A percentile compares a stretch with the other conserved stretches of the same genome.
phyloP scores from a whole-genome alignment of 2,329 filamentous ascomycete genomes.

The Alternaria incomplexa region DNA sequence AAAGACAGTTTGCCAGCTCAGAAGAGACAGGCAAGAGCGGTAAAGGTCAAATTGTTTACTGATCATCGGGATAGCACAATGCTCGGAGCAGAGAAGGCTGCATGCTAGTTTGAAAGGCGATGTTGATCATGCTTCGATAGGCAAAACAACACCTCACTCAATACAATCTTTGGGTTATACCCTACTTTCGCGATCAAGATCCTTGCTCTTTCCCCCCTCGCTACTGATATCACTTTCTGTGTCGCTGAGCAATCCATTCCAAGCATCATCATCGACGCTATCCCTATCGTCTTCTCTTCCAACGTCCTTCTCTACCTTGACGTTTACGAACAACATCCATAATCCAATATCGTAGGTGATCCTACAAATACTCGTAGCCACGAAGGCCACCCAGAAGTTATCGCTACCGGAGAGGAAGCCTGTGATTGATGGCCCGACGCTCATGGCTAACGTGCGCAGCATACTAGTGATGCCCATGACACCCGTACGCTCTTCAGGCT shows the following conservation, averaged over 20 bases:
- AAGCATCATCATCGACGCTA: constrained; percentile 35
- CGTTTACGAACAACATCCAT: constrained; percentile 47
- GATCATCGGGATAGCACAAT: constrained; percentile 10
- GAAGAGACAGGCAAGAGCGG: constrained; percentile 13
- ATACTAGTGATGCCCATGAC: constrained; percentile 73
- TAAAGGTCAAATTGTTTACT: constrained; percentile 11
- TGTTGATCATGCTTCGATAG: not conserved
- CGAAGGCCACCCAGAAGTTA: constrained; percentile 48
- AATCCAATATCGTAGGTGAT: constrained; percentile 47
- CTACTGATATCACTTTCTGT: constrained; percentile 32
- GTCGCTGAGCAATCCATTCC: constrained; percentile 40
- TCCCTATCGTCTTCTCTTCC: constrained; percentile 25
- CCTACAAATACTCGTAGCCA: constrained; percentile 44
- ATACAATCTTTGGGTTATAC: constrained; percentile 7
- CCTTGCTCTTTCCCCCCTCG: constrained; percentile 31
- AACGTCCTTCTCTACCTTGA: constrained; percentile 34
- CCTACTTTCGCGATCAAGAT: constrained; percentile 19
- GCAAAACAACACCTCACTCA: too few relatives aligned
- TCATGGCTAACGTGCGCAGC: constrained; percentile 65
- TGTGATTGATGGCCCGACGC: constrained; percentile 48
- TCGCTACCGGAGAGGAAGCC: constrained; percentile 43
- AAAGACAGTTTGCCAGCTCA: constrained; percentile 7
- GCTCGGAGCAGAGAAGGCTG: constrained; percentile 4
- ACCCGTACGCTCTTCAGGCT: constrained; percentile 68
- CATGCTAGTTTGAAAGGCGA: not conserved